A percentile compares a stretch with the other conserved stretches of the same genome.
These are phyloP conservation scores for Rhypophila decipiens DNA, from an alignment of 495 filamentous ascomycete species.

Conservation along the genomic window DNA sequence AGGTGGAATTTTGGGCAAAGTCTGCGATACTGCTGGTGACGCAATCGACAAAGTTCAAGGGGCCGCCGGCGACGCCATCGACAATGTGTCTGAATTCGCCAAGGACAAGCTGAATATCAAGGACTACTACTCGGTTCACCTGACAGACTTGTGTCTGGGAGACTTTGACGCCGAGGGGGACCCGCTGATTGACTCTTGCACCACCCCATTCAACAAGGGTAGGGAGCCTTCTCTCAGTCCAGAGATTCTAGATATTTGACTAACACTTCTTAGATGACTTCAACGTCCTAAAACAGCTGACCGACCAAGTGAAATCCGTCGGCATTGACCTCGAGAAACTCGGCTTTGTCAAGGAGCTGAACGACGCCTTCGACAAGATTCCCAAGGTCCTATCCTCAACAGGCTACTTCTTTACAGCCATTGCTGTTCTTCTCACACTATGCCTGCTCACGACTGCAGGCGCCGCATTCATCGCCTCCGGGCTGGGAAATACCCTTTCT, in stretches of 20 bases:
- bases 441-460: not conserved
- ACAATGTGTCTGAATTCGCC: conserved; percentile 28
- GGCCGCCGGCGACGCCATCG: conserved; percentile 26
- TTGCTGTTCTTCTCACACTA: conserved; percentile 27
- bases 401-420: conserved; percentile 60
- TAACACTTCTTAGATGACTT: conserved; percentile 50
- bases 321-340: conserved; percentile 45
- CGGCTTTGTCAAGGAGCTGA: conserved; percentile 54
- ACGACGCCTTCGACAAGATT: conserved; percentile 51
- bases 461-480: conserved; percentile 13
- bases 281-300: conserved; percentile 50
- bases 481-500: conserved; percentile 26
- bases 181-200: conserved; percentile 57
- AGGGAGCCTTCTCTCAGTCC: too few relatives aligned
- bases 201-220: conserved; percentile 44
- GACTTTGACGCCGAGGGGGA: conserved; percentile 37
- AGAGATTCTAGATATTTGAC: too few relatives aligned
- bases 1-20: conserved; percentile 1
- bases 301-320: conserved; percentile 44
- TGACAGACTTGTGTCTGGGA: conserved; percentile 64
- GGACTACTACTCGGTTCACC: conserved; percentile 66
- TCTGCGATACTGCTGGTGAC: not conserved
- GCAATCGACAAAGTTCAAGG: conserved; percentile 12
- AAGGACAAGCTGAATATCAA: conserved; percentile 48
- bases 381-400: conserved; percentile 41